Evolutionary conservation across 345 rosid genomes (phyloP).

Genomic region (Melastoma malabathricum): DNA sequence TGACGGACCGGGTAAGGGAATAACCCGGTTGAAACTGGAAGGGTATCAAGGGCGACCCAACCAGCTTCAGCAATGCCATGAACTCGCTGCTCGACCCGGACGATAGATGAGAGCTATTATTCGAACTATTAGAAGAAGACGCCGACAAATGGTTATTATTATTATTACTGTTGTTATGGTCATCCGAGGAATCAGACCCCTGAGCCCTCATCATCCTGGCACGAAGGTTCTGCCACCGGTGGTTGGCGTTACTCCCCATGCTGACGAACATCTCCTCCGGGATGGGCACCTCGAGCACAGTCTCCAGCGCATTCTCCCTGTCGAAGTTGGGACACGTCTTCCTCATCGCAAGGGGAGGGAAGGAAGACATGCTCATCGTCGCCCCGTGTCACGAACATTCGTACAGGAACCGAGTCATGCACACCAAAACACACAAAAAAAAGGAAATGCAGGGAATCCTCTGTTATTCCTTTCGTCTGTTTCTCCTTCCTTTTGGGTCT

Average conservation of each 20-base stretch:
- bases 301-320: conserved; percentile 41
- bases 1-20: conserved; percentile 32
- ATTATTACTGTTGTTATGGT: conserved; percentile 5
- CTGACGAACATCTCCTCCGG: conserved; percentile 65
- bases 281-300: conserved; percentile 66
- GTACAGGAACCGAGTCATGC: no score
- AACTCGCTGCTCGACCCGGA: conserved; percentile 69
- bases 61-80: conserved; percentile 80
- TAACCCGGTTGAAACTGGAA: conserved; percentile 44
- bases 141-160: background rate
- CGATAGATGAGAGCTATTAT: conserved; percentile 29
- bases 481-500: background rate
- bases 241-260: conserved; percentile 43
- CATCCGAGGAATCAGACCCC: conserved; percentile 4
- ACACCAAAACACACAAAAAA: no score
- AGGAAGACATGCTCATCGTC: background rate
- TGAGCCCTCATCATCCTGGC: conserved; percentile 54
- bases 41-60: conserved; percentile 83
- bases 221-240: conserved; percentile 72
- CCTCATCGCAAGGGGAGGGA: conserved; percentile 20
- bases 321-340: conserved; percentile 55
- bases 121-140: conserved; percentile 9
- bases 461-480: no score
- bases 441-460: no score
- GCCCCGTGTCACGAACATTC: background rate